Evolutionary conservation across 768 basidiomycete species (phyloP).

Genomic region (Filobasidium wieringae): DNA sequence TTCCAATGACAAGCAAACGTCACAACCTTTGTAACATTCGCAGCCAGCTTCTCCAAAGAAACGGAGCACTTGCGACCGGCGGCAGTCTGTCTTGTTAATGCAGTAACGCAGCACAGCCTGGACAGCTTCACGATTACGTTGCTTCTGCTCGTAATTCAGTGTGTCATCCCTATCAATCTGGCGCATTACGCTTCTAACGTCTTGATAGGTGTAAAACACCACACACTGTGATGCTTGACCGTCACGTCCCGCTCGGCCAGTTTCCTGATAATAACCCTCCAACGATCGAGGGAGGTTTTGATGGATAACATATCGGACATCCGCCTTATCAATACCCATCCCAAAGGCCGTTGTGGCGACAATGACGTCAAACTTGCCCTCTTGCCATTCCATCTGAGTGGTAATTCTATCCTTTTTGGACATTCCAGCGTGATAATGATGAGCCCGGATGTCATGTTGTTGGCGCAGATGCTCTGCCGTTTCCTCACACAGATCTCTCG

Average conservation of each 20-base stretch:
- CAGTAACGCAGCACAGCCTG: slow-evolving; percentile 68
- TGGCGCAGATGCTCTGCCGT: slow-evolving; percentile 58
- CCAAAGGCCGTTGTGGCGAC: slow-evolving; percentile 97
- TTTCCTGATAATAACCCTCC: slow-evolving; percentile 91
- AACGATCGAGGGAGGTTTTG: slow-evolving; percentile 67
- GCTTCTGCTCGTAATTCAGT: slow-evolving; percentile 49
- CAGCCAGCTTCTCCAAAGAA: slow-evolving; percentile 79
- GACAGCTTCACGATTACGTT: slow-evolving; percentile 56
- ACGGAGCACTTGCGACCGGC: slow-evolving; percentile 72
- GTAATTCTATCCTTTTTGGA: slow-evolving; percentile 49
- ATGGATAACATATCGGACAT: slow-evolving; percentile 59
- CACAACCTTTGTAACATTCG: slow-evolving; percentile 61
- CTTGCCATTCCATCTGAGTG: slow-evolving; percentile 63
- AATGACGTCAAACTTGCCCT: slow-evolving; percentile 60
- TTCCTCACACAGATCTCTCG: slow-evolving; percentile 64
- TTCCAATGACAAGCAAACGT: slow-evolving; percentile 58
- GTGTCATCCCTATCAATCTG: slow-evolving; percentile 48
- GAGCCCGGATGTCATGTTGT: slow-evolving; percentile 50
- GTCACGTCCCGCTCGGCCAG: slow-evolving; percentile 90
- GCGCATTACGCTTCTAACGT: slow-evolving; percentile 48
- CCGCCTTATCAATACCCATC: slow-evolving; percentile 52
- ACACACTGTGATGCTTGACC: slow-evolving; percentile 71
- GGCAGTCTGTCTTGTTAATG: slow-evolving; percentile 67
- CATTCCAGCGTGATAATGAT: slow-evolving; percentile 81
- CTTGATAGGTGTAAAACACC: slow-evolving; percentile 42